Evolutionary conservation across 129 eudicot species (phyloP).

Genomic region (Saussurea involucrata): DNA sequence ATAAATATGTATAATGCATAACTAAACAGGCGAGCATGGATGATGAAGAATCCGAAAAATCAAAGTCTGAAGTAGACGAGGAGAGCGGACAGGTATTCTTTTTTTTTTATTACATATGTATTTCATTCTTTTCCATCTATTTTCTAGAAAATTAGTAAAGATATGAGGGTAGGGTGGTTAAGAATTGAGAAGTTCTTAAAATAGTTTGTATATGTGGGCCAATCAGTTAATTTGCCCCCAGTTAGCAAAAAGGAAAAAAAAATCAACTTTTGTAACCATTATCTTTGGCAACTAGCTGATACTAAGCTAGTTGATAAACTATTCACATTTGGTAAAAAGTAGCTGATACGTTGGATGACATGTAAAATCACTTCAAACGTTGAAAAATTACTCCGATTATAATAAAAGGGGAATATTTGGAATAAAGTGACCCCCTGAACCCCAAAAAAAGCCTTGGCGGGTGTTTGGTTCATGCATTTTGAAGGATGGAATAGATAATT

Average conservation of each 20-base stretch:
- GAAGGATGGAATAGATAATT: too few species aligned
- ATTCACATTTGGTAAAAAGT: not conserved
- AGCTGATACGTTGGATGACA: not conserved
- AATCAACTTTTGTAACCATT: not conserved
- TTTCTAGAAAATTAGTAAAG: slow-evolving; percentile 1
- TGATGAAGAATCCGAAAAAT: slow-evolving; percentile 84
- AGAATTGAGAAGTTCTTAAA: not conserved
- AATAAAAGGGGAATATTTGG: not conserved
- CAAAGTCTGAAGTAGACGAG: slow-evolving; percentile 79
- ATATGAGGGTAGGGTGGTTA: not conserved
- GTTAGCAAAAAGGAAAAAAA: not conserved
- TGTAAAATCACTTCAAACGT: not conserved
- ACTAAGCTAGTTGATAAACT: not conserved
- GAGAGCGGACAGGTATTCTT: slow-evolving; percentile 73
- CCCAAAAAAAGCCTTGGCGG: too few species aligned
- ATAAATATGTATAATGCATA: not conserved
- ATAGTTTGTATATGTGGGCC: not conserved
- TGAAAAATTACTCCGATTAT: not conserved
- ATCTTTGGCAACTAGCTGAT: too few species aligned
- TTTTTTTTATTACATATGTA: not conserved
- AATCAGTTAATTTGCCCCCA: not conserved
- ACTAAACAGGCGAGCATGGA: slow-evolving; percentile 45
- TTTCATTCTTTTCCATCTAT: not conserved
- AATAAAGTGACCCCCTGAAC: too few species aligned
- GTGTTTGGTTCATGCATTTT: too few species aligned